A percentile compares a stretch with the other conserved stretches of the same genome.
Conservation (phyloP, 805 yeast species). For the Limtongia smithiae region DNA sequence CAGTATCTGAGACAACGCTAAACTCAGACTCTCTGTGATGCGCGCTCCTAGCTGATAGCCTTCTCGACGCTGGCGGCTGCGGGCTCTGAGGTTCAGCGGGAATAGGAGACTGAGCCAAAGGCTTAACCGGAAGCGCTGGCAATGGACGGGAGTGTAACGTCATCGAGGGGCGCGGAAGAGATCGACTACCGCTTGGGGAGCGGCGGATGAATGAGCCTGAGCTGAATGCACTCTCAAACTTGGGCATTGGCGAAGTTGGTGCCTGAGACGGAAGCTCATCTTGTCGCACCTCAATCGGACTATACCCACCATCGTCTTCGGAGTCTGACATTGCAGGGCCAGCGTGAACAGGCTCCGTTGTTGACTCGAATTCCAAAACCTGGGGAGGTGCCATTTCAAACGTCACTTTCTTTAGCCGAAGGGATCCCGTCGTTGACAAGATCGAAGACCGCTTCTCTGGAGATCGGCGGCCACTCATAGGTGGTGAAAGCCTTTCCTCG, state of each 20-base stretch:
- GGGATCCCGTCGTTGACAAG: slow-evolving; percentile 18
- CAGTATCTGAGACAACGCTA: not conserved
- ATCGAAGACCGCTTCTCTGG: slow-evolving; percentile 21
- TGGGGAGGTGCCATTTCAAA: slow-evolving; percentile 29
- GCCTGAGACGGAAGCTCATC: not conserved
- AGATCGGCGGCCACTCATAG: not conserved
- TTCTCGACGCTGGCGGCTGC: not conserved
- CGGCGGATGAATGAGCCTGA: slow-evolving; percentile 6
- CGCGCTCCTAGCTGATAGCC: not conserved
- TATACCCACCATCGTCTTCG: not conserved
- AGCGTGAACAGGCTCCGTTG: not conserved
- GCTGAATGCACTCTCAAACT: slow-evolving; percentile 8
- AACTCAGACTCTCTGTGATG: not conserved
- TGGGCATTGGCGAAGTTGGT: slow-evolving; percentile 8
- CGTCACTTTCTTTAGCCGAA: slow-evolving; percentile 23
- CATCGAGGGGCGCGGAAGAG: slow-evolving; percentile 8
- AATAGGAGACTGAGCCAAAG: not conserved
- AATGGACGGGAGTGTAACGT: slow-evolving; percentile 16
- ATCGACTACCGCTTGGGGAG: slow-evolving; percentile 14
- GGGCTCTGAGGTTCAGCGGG: not conserved
- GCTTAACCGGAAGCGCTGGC: slow-evolving; percentile 12
- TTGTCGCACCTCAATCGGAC: not conserved
- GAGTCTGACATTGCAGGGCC: not conserved
- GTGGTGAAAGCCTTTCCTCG: not conserved
- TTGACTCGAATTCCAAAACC: slow-evolving; percentile 23